A percentile compares a stretch with the other conserved stretches of the same genome.
These are phyloP conservation scores for Barnettozyma wickerhamii DNA, from an alignment of 805 yeast species.

Conservation along the genomic window DNA sequence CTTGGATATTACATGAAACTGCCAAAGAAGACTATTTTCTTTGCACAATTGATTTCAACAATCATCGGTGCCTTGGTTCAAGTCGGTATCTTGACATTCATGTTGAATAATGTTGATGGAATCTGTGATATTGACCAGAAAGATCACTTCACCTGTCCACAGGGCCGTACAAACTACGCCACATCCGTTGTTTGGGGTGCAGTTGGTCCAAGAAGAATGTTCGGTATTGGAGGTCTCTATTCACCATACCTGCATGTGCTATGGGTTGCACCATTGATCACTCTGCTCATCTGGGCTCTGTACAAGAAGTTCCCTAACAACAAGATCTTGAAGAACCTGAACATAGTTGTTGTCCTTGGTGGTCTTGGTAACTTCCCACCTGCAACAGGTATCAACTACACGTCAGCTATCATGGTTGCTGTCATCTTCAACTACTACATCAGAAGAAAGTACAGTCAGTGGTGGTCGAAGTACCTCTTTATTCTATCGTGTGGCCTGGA, in stretches of 20 bases:
- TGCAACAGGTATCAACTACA: conserved; percentile 59
- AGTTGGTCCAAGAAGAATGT: conserved; percentile 53
- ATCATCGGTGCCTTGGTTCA: conserved; percentile 27
- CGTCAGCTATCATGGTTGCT: conserved; percentile 10
- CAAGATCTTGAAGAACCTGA: conserved; percentile 39
- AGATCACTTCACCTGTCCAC: conserved; percentile 38
- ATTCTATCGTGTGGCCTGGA: conserved; percentile 52
- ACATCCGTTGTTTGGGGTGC: conserved; percentile 46
- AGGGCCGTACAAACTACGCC: conserved; percentile 38
- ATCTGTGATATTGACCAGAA: conserved; percentile 32
- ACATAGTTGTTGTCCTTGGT: conserved; percentile 60
- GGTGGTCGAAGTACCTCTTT: conserved; percentile 49
- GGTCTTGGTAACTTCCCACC: conserved; percentile 61
- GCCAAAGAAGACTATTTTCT: conserved; percentile 55
- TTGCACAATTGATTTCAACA: conserved; percentile 36
- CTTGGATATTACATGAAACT: conserved; percentile 39
- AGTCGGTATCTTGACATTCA: conserved; percentile 32
- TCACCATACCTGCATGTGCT: conserved; percentile 55
- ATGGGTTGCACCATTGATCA: conserved; percentile 48
- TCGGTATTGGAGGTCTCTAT: conserved; percentile 32
- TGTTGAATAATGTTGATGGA: conserved; percentile 29
- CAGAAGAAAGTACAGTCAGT: conserved; percentile 38
- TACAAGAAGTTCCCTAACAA: conserved; percentile 35
- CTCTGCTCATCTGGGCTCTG: conserved; percentile 36
- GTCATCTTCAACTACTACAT: conserved; percentile 43